phyloP scores from a whole-genome alignment of 2,329 filamentous ascomycete species.

The Ophiosphaerella korrae region DNA sequence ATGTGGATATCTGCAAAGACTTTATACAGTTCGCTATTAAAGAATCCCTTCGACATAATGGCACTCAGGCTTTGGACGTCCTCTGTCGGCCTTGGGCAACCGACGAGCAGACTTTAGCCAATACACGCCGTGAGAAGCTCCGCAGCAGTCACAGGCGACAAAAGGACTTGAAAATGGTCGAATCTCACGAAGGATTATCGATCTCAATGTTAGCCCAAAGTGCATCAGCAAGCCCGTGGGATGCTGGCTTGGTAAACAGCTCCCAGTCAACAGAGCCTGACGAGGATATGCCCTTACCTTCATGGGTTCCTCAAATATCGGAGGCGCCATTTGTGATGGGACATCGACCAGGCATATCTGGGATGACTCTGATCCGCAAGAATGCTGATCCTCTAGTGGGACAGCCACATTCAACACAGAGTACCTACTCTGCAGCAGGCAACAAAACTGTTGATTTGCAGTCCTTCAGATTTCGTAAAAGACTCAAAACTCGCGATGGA shows the following conservation, averaged over 20 bases:
- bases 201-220: no score
- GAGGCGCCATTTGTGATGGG: constrained; percentile 30
- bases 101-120: constrained; percentile 1
- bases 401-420: constrained; percentile 20
- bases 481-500: neutral
- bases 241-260: neutral
- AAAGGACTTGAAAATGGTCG: no score
- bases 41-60: constrained; percentile 14
- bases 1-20: constrained; percentile 40
- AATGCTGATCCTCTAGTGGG: constrained; percentile 48
- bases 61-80: constrained; percentile 42
- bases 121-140: no score
- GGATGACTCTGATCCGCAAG: constrained; percentile 30
- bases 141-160: no score
- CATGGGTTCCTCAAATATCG: constrained; percentile 35
- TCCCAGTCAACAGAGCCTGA: no score
- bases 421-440: constrained; percentile 41
- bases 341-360: constrained; percentile 19
- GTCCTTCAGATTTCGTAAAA: constrained; percentile 28
- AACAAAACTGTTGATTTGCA: constrained; percentile 22
- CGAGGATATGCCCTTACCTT: constrained; percentile 29
- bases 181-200: no score
- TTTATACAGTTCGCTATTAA: constrained; percentile 45
- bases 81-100: constrained; percentile 49
- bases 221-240: no score